Percentiles rank a stretch among this genome's conserved stretches.
Evolutionary conservation across 352 stramenopile species (phyloP).

Genomic region (Pythium utonaiense): DNA sequence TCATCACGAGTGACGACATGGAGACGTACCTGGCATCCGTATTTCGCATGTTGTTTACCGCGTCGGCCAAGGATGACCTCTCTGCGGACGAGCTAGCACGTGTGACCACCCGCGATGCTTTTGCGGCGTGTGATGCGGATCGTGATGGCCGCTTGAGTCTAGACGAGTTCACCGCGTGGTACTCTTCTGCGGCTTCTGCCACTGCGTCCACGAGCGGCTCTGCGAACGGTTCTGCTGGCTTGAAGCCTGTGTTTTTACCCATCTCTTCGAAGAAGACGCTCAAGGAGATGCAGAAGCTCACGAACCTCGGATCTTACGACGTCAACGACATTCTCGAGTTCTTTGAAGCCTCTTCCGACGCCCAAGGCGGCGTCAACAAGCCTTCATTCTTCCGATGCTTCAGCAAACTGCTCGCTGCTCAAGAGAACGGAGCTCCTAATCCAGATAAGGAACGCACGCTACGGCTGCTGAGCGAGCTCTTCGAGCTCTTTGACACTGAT

Average conservation of each 20-base stretch:
- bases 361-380: slow-evolving; percentile 56
- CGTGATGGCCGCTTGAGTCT: slow-evolving; percentile 70
- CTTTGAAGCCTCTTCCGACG: slow-evolving; percentile 68
- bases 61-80: slow-evolving; percentile 38
- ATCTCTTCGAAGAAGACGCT: slow-evolving; percentile 43
- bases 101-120: slow-evolving; percentile 69
- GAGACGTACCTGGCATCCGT: slow-evolving; percentile 84
- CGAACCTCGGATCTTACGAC: slow-evolving; percentile 75
- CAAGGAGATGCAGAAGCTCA: slow-evolving; percentile 75
- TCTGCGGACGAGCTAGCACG: slow-evolving; percentile 64
- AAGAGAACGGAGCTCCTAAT: slow-evolving; percentile 25
- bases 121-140: slow-evolving; percentile 56
- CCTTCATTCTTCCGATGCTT: slow-evolving; percentile 81
- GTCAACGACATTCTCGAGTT: slow-evolving; percentile 88
- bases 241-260: slow-evolving; percentile 16
- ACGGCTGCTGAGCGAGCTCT: slow-evolving; percentile 65
- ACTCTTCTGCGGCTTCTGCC: slow-evolving; percentile 24
- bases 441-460: slow-evolving; percentile 41
- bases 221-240: background rate
- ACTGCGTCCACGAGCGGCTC: background rate
- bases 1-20: slow-evolving; percentile 81
- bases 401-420: slow-evolving; percentile 67
- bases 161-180: slow-evolving; percentile 86
- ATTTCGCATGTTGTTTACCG: slow-evolving; percentile 80
- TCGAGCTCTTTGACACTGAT: slow-evolving; percentile 80